phyloP scores from a whole-genome alignment of 1,284 basidiomycete species.

The Leccinum pachyderme region DNA sequence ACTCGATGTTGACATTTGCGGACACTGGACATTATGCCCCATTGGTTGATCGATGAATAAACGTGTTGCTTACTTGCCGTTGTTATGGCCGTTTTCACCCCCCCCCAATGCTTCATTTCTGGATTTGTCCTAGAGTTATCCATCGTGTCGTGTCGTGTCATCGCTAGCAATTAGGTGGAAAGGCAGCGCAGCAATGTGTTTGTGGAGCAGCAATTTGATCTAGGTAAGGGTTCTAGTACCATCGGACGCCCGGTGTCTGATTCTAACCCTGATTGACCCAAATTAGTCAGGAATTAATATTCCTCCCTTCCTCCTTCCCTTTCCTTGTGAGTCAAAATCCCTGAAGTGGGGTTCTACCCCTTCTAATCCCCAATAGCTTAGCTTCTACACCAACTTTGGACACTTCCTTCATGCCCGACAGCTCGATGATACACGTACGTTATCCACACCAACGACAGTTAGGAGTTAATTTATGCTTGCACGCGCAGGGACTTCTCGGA shows the following conservation, averaged over 20 bases:
- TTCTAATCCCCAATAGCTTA: conserved; percentile 1
- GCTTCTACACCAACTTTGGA: neutral
- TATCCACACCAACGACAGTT: neutral
- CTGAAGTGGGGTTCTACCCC: neutral
- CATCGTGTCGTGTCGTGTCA: neutral
- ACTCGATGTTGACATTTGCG: neutral
- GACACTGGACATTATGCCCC: too few relatives aligned
- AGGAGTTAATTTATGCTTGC: conserved; percentile 15
- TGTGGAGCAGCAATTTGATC: conserved; percentile 7
- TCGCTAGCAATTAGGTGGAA: neutral
- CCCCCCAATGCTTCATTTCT: neutral
- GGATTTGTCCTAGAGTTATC: neutral
- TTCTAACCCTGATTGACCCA: conserved; percentile 10
- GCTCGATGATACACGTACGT: conserved; percentile 1
- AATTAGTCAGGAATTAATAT: neutral
- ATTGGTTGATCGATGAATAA: neutral
- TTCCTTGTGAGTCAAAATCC: neutral
- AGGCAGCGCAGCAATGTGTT: neutral
- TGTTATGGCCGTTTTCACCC: too few relatives aligned
- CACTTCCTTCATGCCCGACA: neutral
- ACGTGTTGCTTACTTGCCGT: neutral
- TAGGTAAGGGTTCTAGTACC: neutral
- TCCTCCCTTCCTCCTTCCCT: neutral
- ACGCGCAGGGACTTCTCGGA: neutral
- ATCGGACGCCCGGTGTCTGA: neutral